These are phyloP conservation scores for Mucor indicus DNA, from an alignment of 371 early-diverging fungal genomes.

Conservation along the genomic window DNA sequence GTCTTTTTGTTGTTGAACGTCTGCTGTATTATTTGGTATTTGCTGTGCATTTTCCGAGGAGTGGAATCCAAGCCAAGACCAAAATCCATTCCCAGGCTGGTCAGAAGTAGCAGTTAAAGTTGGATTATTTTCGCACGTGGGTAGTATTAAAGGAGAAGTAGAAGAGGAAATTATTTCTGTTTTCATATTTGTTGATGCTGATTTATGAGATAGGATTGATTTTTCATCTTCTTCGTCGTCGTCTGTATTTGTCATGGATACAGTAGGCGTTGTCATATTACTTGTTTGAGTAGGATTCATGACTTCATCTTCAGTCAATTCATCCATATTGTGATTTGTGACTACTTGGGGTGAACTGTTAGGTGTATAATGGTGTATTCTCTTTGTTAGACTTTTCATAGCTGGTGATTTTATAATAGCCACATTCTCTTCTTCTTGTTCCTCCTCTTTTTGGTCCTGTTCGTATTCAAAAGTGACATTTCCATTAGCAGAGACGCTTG, in stretches of 20 bases:
- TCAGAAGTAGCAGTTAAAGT: too few relatives aligned
- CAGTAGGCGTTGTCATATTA: background rate
- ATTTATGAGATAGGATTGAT: background rate
- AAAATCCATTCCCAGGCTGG: conserved; percentile 1
- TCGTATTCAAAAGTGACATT: background rate
- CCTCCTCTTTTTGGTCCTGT: background rate
- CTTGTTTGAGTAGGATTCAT: background rate
- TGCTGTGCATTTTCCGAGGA: background rate
- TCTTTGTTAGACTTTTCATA: background rate
- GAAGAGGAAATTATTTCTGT: conserved; percentile 1
- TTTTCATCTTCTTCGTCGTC: background rate
- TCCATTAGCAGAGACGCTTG: conserved; percentile 24
- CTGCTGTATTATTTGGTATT: too few relatives aligned
- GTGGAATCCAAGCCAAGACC: conserved; percentile 12
- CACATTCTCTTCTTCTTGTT: background rate
- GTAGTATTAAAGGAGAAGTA: too few relatives aligned
- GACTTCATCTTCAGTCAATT: background rate
- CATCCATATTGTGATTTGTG: too few relatives aligned
- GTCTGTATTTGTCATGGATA: background rate
- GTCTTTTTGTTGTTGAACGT: too few relatives aligned
- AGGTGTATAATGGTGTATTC: too few relatives aligned
- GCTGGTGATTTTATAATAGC: background rate
- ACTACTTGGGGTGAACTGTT: too few relatives aligned
- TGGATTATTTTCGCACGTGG: conserved; percentile 11
- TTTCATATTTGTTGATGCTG: background rate